phyloP scores from a whole-genome alignment of 495 filamentous ascomycete species.

The Aspergillus sclerotiicarbonarius region DNA sequence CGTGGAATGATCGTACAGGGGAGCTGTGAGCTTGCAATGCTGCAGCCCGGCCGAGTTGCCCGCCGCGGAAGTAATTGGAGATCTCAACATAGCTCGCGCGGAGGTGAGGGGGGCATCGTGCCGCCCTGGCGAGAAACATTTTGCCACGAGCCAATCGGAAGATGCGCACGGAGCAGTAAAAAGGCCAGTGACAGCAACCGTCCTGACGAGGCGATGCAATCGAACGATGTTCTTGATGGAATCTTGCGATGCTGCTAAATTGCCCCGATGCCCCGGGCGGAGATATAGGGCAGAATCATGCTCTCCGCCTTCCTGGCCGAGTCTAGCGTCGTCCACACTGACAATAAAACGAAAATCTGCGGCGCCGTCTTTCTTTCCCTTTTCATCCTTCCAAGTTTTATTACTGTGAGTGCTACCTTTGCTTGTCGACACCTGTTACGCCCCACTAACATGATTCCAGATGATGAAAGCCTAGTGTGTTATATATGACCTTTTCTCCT shows the following conservation, averaged over 20 bases:
- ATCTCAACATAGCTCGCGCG: conserved; percentile 42
- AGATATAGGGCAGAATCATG: conserved; percentile 18
- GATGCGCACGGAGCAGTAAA: background rate
- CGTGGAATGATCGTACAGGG: conserved; percentile 28
- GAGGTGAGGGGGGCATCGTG: conserved; percentile 25
- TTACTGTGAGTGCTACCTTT: conserved; percentile 65
- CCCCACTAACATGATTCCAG: conserved; percentile 54
- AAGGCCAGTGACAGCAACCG: too few relatives aligned
- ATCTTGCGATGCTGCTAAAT: background rate
- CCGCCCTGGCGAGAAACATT: conserved; percentile 25
- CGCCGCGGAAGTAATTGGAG: conserved; percentile 34
- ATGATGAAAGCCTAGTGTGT: conserved; percentile 99
- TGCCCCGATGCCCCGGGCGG: background rate
- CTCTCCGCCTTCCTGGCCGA: conserved; percentile 24
- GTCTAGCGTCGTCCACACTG: conserved; percentile 27
- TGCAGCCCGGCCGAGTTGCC: conserved; percentile 13
- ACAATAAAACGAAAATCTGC: conserved; percentile 19
- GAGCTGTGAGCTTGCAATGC: conserved; percentile 15
- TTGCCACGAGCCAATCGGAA: background rate
- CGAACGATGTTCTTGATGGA: background rate
- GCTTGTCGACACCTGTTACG: background rate
- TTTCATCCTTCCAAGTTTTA: conserved; percentile 98
- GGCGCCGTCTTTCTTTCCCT: conserved; percentile 50
- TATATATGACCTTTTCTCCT: conserved; percentile 74
- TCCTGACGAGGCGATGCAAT: background rate